Base-by-base conservation (phyloP, 148 eudicot genomes). In the Camellia lanceoleosa region DNA sequence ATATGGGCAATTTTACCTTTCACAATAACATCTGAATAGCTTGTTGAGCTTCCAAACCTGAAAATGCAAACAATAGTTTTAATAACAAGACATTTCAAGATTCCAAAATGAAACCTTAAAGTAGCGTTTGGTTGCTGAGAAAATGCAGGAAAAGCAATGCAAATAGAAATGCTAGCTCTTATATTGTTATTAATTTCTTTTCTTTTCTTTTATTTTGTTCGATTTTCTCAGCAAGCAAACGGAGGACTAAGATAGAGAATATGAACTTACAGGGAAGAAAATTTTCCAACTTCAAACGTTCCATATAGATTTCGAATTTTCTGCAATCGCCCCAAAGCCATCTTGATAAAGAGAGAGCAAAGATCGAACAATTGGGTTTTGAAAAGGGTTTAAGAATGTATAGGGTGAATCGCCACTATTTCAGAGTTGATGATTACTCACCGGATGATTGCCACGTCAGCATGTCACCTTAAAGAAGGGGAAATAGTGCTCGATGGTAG, bases 11-110 rank as follows among this genome's bases (percentile, higher is more conserved):
- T 1, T 30, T 65, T 82, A 88, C 90, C 86, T 44, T 52, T 71
- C 30, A 16, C 78, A 72, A 73, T 55, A 43, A 20, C 70, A 79
- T 76, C 82, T 68, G 87, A 88, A 82, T 70, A 86, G 79, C 84
- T 72, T 83, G 87, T 85, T 54, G 87, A 85, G 80, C 86, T 86
- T 78, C 87, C 85, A 51, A 86, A 7, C 85, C 92, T 90, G 86
- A 79, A 85, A 79, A 46, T 52, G 19, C 23, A 67, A 61, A 64
- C 7, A 41, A 41, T 2, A 81, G 71, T 7, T 52, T 77, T 16
- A 44, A 62, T 16, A 0, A 67, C 43, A 23, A 52, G 38, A 74
- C 46, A 46, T 23, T 16, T 46, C 61, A n/a, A 73, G 68, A 63
- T n/a, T 38, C 19, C 10, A 73, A 55, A 54, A 11, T 1, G 10